phyloP scores from a whole-genome alignment of 768 basidiomycete species.

The Neoboletus brunneissimus region DNA sequence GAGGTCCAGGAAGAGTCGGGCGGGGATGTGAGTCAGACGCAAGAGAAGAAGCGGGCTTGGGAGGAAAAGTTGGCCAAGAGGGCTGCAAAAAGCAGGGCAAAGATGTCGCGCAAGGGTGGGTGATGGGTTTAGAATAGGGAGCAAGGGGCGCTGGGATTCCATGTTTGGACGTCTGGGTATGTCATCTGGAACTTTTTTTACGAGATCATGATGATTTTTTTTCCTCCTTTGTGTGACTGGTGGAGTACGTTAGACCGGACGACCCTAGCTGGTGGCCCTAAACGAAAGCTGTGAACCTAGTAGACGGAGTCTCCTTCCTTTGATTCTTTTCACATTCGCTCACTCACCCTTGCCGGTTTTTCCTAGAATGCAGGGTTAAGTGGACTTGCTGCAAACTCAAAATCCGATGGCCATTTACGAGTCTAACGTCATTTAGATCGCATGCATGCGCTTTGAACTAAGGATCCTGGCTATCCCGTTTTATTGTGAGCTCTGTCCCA shows the following conservation, averaged over 20 bases:
- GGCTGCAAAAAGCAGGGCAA: constrained; percentile 33
- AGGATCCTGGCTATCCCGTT: neutral
- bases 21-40: constrained; percentile 62
- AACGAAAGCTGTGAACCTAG: neutral
- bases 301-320: neutral
- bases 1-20: constrained; percentile 54
- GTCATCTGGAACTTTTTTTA: constrained; percentile 4
- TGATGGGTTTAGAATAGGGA: constrained; percentile 4
- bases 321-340: neutral
- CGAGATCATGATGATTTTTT: neutral
- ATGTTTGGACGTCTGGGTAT: constrained; percentile 8
- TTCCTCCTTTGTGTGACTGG: neutral
- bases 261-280: neutral
- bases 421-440: neutral
- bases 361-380: neutral
- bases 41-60: constrained; percentile 59
- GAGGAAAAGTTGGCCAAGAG: constrained; percentile 40
- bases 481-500: neutral
- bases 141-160: neutral
- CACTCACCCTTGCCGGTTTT: neutral
- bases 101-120: constrained; percentile 23
- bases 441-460: neutral
- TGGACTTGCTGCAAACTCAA: neutral
- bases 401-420: neutral
- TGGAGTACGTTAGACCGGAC: neutral